Base-by-base conservation (phyloP, 306 rosid species). In the Casuarina equisetifolia region DNA sequence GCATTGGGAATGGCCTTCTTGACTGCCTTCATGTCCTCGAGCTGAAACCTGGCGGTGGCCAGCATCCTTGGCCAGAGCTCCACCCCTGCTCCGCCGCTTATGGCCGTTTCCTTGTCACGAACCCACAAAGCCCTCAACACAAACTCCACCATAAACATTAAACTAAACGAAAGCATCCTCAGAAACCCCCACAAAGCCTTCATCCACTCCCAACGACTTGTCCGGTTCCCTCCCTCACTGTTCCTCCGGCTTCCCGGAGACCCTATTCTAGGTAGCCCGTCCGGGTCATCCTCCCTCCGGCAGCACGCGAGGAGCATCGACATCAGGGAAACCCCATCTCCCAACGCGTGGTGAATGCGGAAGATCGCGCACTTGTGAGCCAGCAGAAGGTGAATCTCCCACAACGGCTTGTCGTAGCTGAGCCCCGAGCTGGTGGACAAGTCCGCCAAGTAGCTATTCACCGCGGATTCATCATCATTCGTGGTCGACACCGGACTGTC, bases 41-140 rank as follows among this genome's bases (percentile, higher is more conserved):
- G 46, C 45, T 78, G 63, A 62, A 94, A 88, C 72, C 86, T 35
- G 1, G 98, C 96, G 6, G 96, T 90, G 8, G 85, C 97, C 2
- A 94, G 79, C 78, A 85, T 86, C 77, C 97, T 85, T 11, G 97
- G 98, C 98, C 96, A 94, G 4, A 86, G 90, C 84, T 94, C 95
- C 82, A 90, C 94, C 39, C 95, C 97, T 1, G 76, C 81, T 67
- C 98, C 98, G 0, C 98, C 98, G 12, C 76, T 59, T 4, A 94
- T 74, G 52, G 74, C 69, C n/a, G 96, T 83, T 76, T 83, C 80
- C 59, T 70, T 80, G 81, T 94, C 98, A 61, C 89, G 77, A 75
- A 89, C 64, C 89, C 94, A 94, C 38, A 89, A 49, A 49, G 83
- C 38, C 70, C 89, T 80, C 16, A 86, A 9, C 9, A 81, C 7